Percentiles rank a stretch among this genome's conserved stretches.
Evolutionary conservation across 139 green algal genomes (phyloP).

Genomic region (Volvox reticuliferus): DNA sequence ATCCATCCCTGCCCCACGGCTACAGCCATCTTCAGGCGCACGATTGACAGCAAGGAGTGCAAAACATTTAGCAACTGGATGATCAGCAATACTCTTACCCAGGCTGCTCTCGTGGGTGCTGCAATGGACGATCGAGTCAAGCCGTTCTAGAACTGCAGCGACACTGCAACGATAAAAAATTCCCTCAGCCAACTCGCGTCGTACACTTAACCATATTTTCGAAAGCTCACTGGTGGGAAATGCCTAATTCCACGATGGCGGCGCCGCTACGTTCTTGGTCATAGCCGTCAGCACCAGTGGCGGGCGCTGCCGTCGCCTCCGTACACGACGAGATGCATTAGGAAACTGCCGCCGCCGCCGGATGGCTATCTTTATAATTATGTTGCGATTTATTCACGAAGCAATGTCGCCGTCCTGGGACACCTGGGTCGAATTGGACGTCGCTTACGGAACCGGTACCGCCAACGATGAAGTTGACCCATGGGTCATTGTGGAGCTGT

Average conservation of each 20-base stretch:
- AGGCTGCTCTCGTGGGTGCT: too few species aligned
- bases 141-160: too few species aligned
- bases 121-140: too few species aligned
- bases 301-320: background rate
- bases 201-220: conserved; percentile 22
- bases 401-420: conserved; percentile 16
- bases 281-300: conserved; percentile 1
- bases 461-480: background rate
- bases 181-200: background rate
- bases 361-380: background rate
- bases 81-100: too few species aligned
- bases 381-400: conserved; percentile 36
- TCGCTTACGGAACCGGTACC: too few species aligned
- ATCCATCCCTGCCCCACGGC: too few species aligned
- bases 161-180: too few species aligned
- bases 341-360: background rate
- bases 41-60: too few species aligned
- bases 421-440: conserved; percentile 14
- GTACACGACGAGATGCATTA: background rate
- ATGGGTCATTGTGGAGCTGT: conserved; percentile 39
- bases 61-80: too few species aligned
- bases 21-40: too few species aligned
- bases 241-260: conserved; percentile 32
- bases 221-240: conserved; percentile 20
- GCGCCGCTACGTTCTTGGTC: background rate